A percentile compares a stretch with the other conserved stretches of the same genome.
phyloP scores from a whole-genome alignment of 202 grass and related monocot species.

The Saccharum hybrid region DNA sequence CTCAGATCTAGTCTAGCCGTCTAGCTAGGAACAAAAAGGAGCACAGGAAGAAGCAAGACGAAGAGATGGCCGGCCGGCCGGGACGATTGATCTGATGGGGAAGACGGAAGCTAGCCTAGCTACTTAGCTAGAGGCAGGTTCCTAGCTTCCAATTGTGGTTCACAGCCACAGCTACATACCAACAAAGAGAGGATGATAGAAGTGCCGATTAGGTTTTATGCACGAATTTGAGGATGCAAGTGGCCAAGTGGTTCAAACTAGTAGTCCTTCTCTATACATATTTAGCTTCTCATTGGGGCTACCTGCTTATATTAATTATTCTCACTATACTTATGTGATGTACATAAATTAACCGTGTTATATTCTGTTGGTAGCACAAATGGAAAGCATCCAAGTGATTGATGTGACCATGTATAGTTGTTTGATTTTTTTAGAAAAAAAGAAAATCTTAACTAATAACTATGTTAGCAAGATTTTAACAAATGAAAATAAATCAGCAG shows the following conservation, averaged over 20 bases:
- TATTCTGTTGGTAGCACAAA: constrained; percentile 39
- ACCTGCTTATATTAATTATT: background rate
- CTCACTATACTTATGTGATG: background rate
- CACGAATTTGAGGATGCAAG: constrained; percentile 40
- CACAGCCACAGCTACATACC: constrained; percentile 6
- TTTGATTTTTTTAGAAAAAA: background rate
- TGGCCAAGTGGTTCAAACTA: constrained; percentile 45
- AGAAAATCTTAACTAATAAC: too few species aligned
- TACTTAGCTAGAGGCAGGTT: background rate
- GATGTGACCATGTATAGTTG: background rate
- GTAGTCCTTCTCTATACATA: constrained; percentile 14
- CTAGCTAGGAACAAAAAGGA: background rate
- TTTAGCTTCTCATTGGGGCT: constrained; percentile 35
- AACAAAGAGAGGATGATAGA: constrained; percentile 36
- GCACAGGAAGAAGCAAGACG: background rate
- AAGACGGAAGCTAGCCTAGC: background rate
- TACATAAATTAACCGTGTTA: background rate
- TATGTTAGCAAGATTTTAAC: background rate
- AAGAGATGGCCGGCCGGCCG: background rate
- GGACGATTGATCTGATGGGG: constrained; percentile 18
- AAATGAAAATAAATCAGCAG: background rate
- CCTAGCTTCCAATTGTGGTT: constrained; percentile 23
- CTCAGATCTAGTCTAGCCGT: constrained; percentile 45
- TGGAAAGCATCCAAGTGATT: constrained; percentile 28
- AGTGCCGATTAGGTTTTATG: constrained; percentile 54